Percentiles rank a stretch among this genome's conserved stretches.
Conservation (phyloP, 2,329 filamentous ascomycete genomes). For the Dactylellina haptotyla region DNA sequence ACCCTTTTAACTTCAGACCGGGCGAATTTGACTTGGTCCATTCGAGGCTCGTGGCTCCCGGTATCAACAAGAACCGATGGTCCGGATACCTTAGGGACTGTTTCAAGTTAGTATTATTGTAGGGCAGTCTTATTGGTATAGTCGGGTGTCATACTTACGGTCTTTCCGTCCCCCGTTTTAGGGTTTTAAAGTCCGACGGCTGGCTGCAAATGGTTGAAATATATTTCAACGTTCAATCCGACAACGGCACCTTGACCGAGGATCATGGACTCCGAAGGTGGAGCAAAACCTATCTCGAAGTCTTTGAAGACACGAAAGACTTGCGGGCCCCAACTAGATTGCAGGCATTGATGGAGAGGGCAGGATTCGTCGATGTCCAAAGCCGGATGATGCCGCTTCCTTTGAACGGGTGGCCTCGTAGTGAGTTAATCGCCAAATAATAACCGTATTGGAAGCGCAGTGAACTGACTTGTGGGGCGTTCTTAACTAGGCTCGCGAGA, state of each 20-base stretch:
- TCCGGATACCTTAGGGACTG: slow-evolving; percentile 79
- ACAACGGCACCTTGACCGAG: slow-evolving; percentile 79
- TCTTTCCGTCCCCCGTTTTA: slow-evolving; percentile 59
- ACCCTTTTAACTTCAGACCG: slow-evolving; percentile 74
- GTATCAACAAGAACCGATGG: slow-evolving; percentile 79
- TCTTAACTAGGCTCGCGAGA: slow-evolving; percentile 63
- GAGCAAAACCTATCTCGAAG: slow-evolving; percentile 72
- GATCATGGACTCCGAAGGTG: slow-evolving; percentile 72
- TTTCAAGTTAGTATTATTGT: slow-evolving; percentile 60
- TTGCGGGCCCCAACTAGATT: slow-evolving; percentile 72
- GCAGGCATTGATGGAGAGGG: slow-evolving; percentile 68
- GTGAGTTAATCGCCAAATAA: slow-evolving; percentile 64
- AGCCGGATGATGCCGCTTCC: slow-evolving; percentile 73
- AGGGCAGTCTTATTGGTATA: background rate
- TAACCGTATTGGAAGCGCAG: background rate
- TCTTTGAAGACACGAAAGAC: slow-evolving; percentile 73
- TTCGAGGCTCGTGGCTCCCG: slow-evolving; percentile 70
- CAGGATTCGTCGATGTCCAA: slow-evolving; percentile 76
- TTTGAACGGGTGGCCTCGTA: slow-evolving; percentile 74
- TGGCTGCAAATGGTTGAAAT: slow-evolving; percentile 92
- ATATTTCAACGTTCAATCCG: slow-evolving; percentile 84
- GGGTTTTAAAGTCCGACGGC: slow-evolving; percentile 76
- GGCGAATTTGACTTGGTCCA: slow-evolving; percentile 85
- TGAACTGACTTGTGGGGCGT: slow-evolving; percentile 55
- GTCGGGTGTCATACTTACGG: slow-evolving; percentile 28